Conservation (phyloP, 352 stramenopile genomes). For the Phytophthora constricta region DNA sequence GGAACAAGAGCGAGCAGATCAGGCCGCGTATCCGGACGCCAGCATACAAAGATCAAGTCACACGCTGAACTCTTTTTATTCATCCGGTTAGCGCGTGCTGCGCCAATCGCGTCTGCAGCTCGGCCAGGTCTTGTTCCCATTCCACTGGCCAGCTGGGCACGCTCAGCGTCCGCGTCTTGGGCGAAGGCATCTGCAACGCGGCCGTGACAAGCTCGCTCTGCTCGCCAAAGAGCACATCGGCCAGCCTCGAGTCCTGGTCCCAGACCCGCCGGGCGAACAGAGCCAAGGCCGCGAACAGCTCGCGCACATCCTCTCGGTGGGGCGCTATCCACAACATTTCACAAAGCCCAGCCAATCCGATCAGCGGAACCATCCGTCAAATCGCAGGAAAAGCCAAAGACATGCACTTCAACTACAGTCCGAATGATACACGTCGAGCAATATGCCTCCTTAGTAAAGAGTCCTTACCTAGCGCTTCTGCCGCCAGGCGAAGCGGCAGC, state of each 20-base stretch:
- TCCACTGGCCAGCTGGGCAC: slow-evolving; percentile 18
- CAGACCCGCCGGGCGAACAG: slow-evolving; percentile 26
- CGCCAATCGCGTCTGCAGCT: slow-evolving; percentile 20
- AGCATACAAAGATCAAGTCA: slow-evolving; percentile 22
- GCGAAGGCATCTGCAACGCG: slow-evolving; percentile 7
- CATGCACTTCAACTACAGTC: not conserved
- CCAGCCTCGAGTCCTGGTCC: not conserved
- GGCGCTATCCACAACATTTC: slow-evolving; percentile 11
- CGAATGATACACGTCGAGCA: not conserved
- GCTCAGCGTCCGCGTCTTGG: slow-evolving; percentile 7
- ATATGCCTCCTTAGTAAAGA: not conserved
- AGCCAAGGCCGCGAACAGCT: slow-evolving; percentile 19
- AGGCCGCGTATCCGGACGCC: slow-evolving; percentile 32
- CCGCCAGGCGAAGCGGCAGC: not conserved
- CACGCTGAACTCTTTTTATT: slow-evolving; percentile 6
- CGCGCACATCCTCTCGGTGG: slow-evolving; percentile 12
- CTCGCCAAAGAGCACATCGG: slow-evolving; percentile 25
- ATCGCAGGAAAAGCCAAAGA: not conserved
- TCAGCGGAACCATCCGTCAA: not conserved
- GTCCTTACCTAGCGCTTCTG: slow-evolving; percentile 5
- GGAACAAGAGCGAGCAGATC: slow-evolving; percentile 18
- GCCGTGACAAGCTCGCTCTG: slow-evolving; percentile 17
- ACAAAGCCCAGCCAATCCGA: slow-evolving; percentile 1
- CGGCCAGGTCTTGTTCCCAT: slow-evolving; percentile 25
- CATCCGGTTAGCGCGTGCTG: slow-evolving; percentile 19